Percentiles rank a stretch among this genome's conserved stretches.
Evolutionary conservation across 345 rosid species (phyloP).

Genomic region (Sonneratia alba): DNA sequence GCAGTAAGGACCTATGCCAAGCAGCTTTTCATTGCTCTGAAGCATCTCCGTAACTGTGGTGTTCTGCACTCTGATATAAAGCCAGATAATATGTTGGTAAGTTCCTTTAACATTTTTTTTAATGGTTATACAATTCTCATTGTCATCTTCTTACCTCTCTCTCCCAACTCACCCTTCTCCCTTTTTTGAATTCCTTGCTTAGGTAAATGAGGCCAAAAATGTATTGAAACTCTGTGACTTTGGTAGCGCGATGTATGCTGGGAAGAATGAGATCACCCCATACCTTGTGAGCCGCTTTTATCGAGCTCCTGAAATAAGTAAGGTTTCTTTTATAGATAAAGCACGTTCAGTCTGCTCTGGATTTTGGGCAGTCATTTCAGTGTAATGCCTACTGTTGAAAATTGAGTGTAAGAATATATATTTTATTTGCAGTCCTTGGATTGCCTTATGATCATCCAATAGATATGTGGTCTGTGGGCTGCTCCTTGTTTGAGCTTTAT

Average conservation of each 20-base stretch:
- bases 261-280: constrained; percentile 95
- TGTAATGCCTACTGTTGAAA: background rate
- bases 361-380: background rate
- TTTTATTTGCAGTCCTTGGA: constrained; percentile 77
- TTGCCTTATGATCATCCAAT: constrained; percentile 91
- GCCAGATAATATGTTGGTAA: constrained; percentile 99
- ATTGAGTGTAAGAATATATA: background rate
- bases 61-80: constrained; percentile 98
- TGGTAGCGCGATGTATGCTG: constrained; percentile 98
- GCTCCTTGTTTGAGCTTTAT: constrained; percentile 94
- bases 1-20: constrained; percentile 90
- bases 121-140: constrained; percentile 1
- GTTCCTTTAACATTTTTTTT: constrained; percentile 11
- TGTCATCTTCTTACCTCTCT: background rate
- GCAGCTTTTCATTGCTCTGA: constrained; percentile 91
- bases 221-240: constrained; percentile 98
- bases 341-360: background rate
- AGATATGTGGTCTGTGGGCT: constrained; percentile 99
- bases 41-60: constrained; percentile 89
- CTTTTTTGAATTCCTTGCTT: constrained; percentile 6
- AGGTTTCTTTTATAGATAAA: constrained; percentile 19
- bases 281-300: constrained; percentile 99
- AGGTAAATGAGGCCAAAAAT: constrained; percentile 98
- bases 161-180: constrained; percentile 1
- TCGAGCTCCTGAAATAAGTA: constrained; percentile 99